Evolutionary conservation across 2,329 filamentous ascomycete genomes (phyloP).

Genomic region (Fonsecaea pedrosoi): DNA sequence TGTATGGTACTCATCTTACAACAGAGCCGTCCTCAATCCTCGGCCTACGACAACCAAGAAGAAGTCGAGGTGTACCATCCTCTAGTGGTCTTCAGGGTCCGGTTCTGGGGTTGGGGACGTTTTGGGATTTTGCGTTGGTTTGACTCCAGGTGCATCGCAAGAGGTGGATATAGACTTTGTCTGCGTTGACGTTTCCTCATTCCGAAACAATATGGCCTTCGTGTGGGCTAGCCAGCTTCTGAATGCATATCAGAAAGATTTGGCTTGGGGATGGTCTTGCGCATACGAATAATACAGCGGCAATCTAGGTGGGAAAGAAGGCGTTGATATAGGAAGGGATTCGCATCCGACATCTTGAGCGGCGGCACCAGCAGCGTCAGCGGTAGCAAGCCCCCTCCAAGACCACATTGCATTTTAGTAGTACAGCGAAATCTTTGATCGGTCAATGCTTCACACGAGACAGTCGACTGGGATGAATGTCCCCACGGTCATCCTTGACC

Average conservation of each 20-base stretch:
- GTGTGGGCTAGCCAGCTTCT: slow-evolving; percentile 8
- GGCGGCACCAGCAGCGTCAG: slow-evolving; percentile 5
- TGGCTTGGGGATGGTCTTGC: slow-evolving; percentile 16
- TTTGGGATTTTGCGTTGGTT: slow-evolving; percentile 8
- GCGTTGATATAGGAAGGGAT: slow-evolving; percentile 31
- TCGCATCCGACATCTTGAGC: slow-evolving; percentile 22
- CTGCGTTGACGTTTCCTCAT: slow-evolving; percentile 29
- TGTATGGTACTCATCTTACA: slow-evolving; percentile 18
- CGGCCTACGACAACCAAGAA: slow-evolving; percentile 53
- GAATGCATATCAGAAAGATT: slow-evolving; percentile 3
- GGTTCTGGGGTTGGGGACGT: slow-evolving; percentile 8
- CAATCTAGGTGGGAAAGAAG: slow-evolving; percentile 28
- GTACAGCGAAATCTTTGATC: not conserved
- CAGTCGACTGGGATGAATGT: slow-evolving; percentile 55
- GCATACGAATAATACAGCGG: slow-evolving; percentile 31
- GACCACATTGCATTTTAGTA: not conserved
- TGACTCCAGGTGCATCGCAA: slow-evolving; percentile 28
- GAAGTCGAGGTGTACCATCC: slow-evolving; percentile 53
- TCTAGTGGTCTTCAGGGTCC: slow-evolving; percentile 42
- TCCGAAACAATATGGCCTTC: slow-evolving; percentile 11
- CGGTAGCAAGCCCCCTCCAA: slow-evolving; percentile 8
- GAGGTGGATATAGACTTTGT: slow-evolving; percentile 34
- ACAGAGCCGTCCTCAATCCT: slow-evolving; percentile 57
- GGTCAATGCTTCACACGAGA: slow-evolving; percentile 43
- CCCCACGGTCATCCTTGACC: slow-evolving; percentile 43